Evolutionary conservation across 2,329 filamentous ascomycete species (phyloP).

Genomic region (Blastomyces silverae): DNA sequence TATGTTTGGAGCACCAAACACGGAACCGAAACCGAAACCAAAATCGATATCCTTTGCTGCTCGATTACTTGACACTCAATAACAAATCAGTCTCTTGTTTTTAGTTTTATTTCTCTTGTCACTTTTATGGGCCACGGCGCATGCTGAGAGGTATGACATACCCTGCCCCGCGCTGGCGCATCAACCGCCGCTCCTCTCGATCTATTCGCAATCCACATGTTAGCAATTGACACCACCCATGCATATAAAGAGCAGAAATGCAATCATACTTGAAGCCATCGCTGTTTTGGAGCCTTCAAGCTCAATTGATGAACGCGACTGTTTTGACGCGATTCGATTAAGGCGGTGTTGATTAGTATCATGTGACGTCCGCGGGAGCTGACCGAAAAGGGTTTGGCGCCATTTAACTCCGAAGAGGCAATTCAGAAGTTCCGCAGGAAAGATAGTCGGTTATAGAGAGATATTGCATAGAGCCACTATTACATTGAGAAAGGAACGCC

Average conservation of each 20-base stretch:
- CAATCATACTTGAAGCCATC: conserved; percentile 37
- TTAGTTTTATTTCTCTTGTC: not conserved
- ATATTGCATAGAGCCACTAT: not conserved
- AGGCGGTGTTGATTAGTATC: conserved; percentile 16
- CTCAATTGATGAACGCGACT: conserved; percentile 28
- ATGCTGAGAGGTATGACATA: conserved; percentile 32
- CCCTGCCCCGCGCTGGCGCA: conserved; percentile 54
- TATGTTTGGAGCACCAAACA: conserved; percentile 35
- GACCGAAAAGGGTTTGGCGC: conserved; percentile 25
- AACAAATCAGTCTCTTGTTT: conserved; percentile 12
- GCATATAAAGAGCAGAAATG: conserved; percentile 16
- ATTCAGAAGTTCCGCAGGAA: not conserved
- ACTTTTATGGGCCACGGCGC: not conserved
- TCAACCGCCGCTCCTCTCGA: conserved; percentile 50
- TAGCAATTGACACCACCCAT: conserved; percentile 12
- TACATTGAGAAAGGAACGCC: not conserved
- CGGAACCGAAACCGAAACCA: conserved; percentile 38
- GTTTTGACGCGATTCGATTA: not conserved
- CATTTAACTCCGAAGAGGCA: conserved; percentile 14
- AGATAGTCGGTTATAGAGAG: not conserved
- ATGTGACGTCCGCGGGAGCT: conserved; percentile 1
- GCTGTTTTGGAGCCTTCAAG: conserved; percentile 18
- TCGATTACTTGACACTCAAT: conserved; percentile 36
- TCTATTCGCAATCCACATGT: conserved; percentile 29
- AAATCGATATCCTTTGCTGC: conserved; percentile 46